A percentile compares a stretch with the other conserved stretches of the same genome.
These are phyloP conservation scores for Aspergillus felis DNA, from an alignment of 2,329 filamentous ascomycete species.

Conservation along the genomic window DNA sequence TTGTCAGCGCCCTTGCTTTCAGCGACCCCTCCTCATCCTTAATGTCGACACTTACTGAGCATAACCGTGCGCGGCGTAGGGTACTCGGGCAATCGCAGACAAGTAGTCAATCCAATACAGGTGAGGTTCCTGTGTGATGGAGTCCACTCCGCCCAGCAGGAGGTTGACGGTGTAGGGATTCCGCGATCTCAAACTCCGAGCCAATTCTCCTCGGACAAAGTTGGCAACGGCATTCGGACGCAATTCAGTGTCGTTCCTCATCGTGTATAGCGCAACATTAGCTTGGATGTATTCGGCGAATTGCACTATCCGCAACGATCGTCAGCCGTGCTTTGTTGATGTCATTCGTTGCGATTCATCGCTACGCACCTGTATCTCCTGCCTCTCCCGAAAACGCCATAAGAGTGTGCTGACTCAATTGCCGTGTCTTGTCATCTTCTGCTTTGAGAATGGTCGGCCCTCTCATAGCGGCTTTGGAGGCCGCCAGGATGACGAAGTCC, in stretches of 20 bases:
- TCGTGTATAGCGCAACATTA: conserved; percentile 95
- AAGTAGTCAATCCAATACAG: conserved; percentile 98
- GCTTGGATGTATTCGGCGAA: conserved; percentile 99
- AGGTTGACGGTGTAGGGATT: conserved; percentile 97
- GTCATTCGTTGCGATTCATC: neutral
- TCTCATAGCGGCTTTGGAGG: conserved; percentile 97
- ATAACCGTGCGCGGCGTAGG: conserved; percentile 96
- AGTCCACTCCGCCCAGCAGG: conserved; percentile 87
- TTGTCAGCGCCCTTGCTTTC: conserved; percentile 10
- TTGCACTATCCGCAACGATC: conserved; percentile 62
- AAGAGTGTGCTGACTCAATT: conserved; percentile 87
- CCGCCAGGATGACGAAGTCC: conserved; percentile 97
- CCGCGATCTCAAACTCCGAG: conserved; percentile 81
- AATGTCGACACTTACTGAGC: conserved; percentile 66
- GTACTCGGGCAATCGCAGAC: conserved; percentile 78
- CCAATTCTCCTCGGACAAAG: conserved; percentile 92
- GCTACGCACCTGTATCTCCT: conserved; percentile 75
- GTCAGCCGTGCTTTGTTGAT: conserved; percentile 12
- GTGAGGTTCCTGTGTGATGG: conserved; percentile 83
- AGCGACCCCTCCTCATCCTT: neutral
- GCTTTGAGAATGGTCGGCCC: conserved; percentile 94
- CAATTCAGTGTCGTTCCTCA: conserved; percentile 93
- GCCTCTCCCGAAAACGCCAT: conserved; percentile 96
- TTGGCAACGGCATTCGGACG: conserved; percentile 83
- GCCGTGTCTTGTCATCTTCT: conserved; percentile 91